Evolutionary conservation across 371 early-diverging fungal species (phyloP), one percentile per base, ranked within the genome.

Genomic region (Globomyces sp.): DNA sequence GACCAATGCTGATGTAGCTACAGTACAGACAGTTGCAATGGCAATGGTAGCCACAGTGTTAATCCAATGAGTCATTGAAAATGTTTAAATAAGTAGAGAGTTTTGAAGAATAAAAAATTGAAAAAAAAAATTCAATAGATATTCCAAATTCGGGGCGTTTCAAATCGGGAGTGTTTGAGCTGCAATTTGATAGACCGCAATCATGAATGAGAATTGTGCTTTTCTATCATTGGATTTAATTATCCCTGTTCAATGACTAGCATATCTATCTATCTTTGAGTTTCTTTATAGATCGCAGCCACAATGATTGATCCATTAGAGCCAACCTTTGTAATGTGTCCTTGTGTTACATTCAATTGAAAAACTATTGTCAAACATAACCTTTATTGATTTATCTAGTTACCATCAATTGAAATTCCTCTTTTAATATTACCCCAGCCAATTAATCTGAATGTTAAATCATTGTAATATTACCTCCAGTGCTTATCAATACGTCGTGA

Each of bases 401-500:
- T 77, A 3, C 77, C 79, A n/a, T 90, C 90, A 74, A 94, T 87
- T 59, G 88, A 87, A 58, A 84, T 84, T 65, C 97, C 97, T 58
- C 92, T 88, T 79, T 87, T 92, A 77, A 96, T 93, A 75, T 89
- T 90, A 68, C 97, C 99, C 95, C 96, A 96, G 71, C 99, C 99
- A 78, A 99, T 97, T 76, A 99, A 85, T 79, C 94, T 81, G 50
- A 1, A 4, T 24, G 24, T 24, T 24, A 24, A 55, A 57, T 41
- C 39, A 24, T 11, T 49, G 3, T 43, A 37, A 57, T 65, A 85
- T 77, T 80, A 91, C 90, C 96, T 93, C 99, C 99, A 99, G 81
- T 99, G 98, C 82, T 94, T 94, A 68, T 96, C 96, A 70, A 99
- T 96, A 82, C 99, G 93, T 78, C 99, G 87, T 67, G 94, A 93